phyloP scores from a whole-genome alignment of 441 rosid species.

The Eruca vesicaria region DNA sequence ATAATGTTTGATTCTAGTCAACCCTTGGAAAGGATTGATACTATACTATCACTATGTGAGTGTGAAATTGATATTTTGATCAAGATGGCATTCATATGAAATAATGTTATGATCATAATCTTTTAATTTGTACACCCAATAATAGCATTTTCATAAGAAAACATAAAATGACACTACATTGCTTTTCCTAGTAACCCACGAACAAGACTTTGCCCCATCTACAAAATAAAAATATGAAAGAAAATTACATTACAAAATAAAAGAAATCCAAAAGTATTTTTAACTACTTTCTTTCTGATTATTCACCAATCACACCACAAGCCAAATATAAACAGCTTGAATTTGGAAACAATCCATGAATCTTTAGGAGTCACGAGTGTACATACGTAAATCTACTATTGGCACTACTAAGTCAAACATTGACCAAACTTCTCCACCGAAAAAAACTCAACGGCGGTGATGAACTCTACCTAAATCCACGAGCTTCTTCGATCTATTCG shows the following conservation, averaged over 20 bases:
- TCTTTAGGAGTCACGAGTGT: not conserved
- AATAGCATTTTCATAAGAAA: not conserved
- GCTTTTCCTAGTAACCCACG: not conserved
- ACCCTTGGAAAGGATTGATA: not conserved
- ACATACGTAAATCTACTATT: slow-evolving; percentile 15
- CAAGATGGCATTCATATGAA: not conserved
- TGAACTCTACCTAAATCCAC: slow-evolving; percentile 72
- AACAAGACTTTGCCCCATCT: slow-evolving; percentile 10
- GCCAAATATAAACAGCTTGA: slow-evolving; percentile 18
- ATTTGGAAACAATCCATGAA: not conserved
- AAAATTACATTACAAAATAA: not conserved
- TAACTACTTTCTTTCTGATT: not conserved
- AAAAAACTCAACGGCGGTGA: slow-evolving; percentile 49
- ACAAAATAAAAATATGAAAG: slow-evolving; percentile 6
- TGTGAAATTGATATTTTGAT: not conserved
- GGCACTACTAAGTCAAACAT: slow-evolving; percentile 31
- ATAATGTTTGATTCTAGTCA: too few relatives aligned
- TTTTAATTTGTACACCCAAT: not conserved
- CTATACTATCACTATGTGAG: not conserved
- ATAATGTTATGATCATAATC: not conserved
- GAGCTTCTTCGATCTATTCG: slow-evolving; percentile 81
- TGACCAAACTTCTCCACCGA: slow-evolving; percentile 34
- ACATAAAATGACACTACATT: not conserved
- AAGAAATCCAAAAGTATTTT: not conserved
- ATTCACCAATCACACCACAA: slow-evolving; percentile 17